These are phyloP conservation scores for Fusarium falciforme DNA, from an alignment of 2,329 filamentous ascomycete species.

Conservation along the genomic window DNA sequence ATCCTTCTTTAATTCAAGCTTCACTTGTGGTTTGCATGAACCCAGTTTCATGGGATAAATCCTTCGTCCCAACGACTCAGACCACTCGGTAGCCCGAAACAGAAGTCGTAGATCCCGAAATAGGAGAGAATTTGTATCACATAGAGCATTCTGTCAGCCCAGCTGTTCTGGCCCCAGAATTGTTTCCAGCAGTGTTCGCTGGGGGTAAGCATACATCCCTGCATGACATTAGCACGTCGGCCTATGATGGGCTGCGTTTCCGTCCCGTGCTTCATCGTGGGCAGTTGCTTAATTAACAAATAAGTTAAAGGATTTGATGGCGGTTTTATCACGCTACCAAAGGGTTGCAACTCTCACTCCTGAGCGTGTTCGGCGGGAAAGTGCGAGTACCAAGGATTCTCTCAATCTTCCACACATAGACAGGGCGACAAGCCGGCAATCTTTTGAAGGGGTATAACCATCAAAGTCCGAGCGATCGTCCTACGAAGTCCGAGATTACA, in stretches of 20 bases:
- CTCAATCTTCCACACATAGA: background rate
- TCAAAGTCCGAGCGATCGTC: background rate
- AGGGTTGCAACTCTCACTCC: background rate
- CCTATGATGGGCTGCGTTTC: background rate
- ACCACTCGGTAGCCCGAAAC: background rate
- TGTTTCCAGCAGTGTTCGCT: background rate
- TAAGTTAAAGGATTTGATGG: background rate
- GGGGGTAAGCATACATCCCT: background rate
- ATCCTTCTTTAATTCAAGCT: background rate
- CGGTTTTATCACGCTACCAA: background rate
- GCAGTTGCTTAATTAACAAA: background rate
- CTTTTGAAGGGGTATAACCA: background rate
- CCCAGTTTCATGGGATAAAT: background rate
- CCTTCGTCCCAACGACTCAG: background rate
- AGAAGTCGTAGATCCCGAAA: background rate
- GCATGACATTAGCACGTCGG: background rate
- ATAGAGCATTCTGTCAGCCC: background rate
- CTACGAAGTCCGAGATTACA: background rate
- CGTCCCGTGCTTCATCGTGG: background rate
- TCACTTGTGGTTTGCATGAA: background rate
- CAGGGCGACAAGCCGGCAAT: background rate
- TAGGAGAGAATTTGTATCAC: background rate
- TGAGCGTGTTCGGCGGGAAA: background rate
- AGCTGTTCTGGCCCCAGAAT: background rate
- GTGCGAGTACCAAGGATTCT: too few relatives aligned